These are phyloP conservation scores for Trichoderma asperellum DNA, from an alignment of 2,329 filamentous ascomycete species.

Conservation along the genomic window DNA sequence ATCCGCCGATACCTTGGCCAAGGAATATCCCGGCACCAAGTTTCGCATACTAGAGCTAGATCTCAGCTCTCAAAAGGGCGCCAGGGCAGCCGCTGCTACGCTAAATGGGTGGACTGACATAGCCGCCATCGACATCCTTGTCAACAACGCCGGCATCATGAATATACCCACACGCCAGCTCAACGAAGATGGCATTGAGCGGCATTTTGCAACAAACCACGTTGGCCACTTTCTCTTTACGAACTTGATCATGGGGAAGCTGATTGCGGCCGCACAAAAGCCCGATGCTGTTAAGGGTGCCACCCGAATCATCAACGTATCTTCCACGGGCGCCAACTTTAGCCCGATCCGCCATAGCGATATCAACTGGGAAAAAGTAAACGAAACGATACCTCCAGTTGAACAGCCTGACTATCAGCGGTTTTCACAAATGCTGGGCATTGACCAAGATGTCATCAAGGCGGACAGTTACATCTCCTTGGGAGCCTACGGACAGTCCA, in stretches of 20 bases:
- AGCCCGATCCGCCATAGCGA: slow-evolving; percentile 22
- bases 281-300: slow-evolving; percentile 4
- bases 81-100: slow-evolving; percentile 5
- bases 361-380: slow-evolving; percentile 18
- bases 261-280: slow-evolving; percentile 13
- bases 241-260: not conserved
- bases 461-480: not conserved
- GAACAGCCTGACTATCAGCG: slow-evolving; percentile 1
- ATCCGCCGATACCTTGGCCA: slow-evolving; percentile 1
- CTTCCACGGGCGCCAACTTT: slow-evolving; percentile 1
- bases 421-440: not conserved
- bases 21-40: slow-evolving; percentile 11
- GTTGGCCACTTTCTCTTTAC: slow-evolving; percentile 23
- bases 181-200: slow-evolving; percentile 16
- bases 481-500: slow-evolving; percentile 29
- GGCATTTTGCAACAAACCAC: slow-evolving; percentile 20
- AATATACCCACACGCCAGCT: slow-evolving; percentile 6
- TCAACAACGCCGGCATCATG: slow-evolving; percentile 25
- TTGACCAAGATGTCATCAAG: not conserved
- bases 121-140: slow-evolving; percentile 17
- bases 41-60: slow-evolving; percentile 5
- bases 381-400: not conserved
- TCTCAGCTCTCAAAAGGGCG: slow-evolving; percentile 1
- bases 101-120: slow-evolving; percentile 12
- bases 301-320: slow-evolving; percentile 20